Base-by-base conservation (phyloP, 2,329 filamentous ascomycete species). In the Stachybotrys chartarum region DNA sequence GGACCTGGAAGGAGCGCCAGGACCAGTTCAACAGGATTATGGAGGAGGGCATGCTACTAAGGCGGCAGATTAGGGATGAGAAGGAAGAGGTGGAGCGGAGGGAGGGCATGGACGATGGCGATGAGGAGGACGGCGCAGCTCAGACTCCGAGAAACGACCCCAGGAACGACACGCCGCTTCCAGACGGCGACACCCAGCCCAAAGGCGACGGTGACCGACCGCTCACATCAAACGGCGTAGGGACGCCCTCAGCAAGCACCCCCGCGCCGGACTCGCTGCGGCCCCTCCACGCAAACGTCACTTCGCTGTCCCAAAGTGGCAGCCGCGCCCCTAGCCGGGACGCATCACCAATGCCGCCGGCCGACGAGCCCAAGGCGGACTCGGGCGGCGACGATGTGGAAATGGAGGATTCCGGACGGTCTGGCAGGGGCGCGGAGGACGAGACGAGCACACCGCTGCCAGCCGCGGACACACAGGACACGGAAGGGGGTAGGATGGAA, bases 81-180 rank as follows among this genome's bases (percentile, higher is more conserved):
- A 96, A 96, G 74, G 92, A 96, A 69, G 91, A 96, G 72, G 90
- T 94, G 0, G 91, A 96, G 72, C 79, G 90, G 47, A 82, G 91
- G 54, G 91, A 95, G 70, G 91, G 90, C 32, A 91, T 91, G 84
- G 82, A 84, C 55, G 85, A 84, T 60, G 86, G 84, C 51, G 82
- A 77, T 16, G 86, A 86, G 61, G 84, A 85, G 32, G 78, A 79
- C 14, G 80, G 70, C 6, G 80, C 80, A 54, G 71, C 71, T 4
- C 73, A 76, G 49, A 83, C 79, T 44, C 80, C 81, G 3, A 67
- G 75, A 54, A 74, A 75, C 35, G 80, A 76, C 30, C 71, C 70
- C 2, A 78, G 75, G 7, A 79, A 82, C 55, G 74, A 70, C n/a
- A 80, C 79, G 39, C 78, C 78, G 3, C 69, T 70, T 39, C 75